A percentile compares a stretch with the other conserved stretches of the same genome.
Evolutionary conservation across 1,139 yeast genomes (phyloP).

Genomic region (Arxiozyma slooffiae): DNA sequence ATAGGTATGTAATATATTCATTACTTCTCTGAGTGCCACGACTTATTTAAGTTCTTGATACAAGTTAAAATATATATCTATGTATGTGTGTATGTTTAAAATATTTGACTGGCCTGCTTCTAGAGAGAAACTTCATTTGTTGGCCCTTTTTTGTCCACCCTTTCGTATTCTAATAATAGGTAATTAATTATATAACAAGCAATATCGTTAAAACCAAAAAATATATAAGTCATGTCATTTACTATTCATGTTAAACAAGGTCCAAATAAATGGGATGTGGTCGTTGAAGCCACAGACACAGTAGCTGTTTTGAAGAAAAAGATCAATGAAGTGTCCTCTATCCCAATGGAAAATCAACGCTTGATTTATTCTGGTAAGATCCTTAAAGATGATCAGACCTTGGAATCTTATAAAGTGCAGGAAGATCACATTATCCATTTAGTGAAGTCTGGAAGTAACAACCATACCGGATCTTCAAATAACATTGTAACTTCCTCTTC

Average conservation of each 20-base stretch:
- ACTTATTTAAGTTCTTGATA: too few relatives aligned
- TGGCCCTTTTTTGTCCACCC: too few relatives aligned
- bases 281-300: conserved; percentile 45
- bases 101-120: too few relatives aligned
- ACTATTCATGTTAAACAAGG: conserved; percentile 40
- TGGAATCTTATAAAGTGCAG: conserved; percentile 70
- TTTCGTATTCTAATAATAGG: too few relatives aligned
- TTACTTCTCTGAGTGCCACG: too few relatives aligned
- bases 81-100: too few relatives aligned
- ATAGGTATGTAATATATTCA: too few relatives aligned
- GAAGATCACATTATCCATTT: conserved; percentile 81
- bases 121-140: too few relatives aligned
- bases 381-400: conserved; percentile 69
- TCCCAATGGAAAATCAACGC: conserved; percentile 71
- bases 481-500: too few relatives aligned
- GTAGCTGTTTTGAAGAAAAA: conserved; percentile 60
- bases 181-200: too few relatives aligned
- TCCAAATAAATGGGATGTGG: conserved; percentile 66
- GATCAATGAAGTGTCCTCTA: conserved; percentile 48
- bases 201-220: too few relatives aligned
- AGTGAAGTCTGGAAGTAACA: conserved; percentile 51
- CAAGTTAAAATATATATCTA: too few relatives aligned
- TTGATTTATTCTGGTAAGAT: conserved; percentile 91
- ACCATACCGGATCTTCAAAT: conserved; percentile 17
- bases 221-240: conserved; percentile 21